A percentile compares a stretch with the other conserved stretches of the same genome.
Evolutionary conservation across 768 basidiomycete species (phyloP).

Genomic region (Hortiboletus campestris): DNA sequence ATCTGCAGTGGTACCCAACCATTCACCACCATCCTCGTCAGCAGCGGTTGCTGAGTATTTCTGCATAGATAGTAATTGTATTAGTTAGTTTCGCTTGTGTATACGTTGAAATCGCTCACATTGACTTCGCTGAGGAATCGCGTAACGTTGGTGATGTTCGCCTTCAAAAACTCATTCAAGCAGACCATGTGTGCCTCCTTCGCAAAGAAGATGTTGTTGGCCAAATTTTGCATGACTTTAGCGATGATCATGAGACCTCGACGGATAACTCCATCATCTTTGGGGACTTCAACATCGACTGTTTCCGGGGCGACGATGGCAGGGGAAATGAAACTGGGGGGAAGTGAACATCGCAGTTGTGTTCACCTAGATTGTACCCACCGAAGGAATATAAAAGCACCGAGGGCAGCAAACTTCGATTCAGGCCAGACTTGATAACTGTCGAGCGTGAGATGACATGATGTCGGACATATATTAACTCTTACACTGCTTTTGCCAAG

Average conservation of each 20-base stretch:
- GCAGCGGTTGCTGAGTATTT: constrained; percentile 42
- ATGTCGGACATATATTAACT: constrained; percentile 7
- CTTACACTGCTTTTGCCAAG: constrained; percentile 76
- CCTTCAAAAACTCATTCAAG: constrained; percentile 71
- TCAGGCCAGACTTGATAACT: constrained; percentile 74
- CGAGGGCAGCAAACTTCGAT: constrained; percentile 76
- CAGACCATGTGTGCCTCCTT: constrained; percentile 86
- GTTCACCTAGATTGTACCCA: constrained; percentile 26
- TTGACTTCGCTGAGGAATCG: constrained; percentile 74
- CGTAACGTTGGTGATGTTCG: constrained; percentile 70
- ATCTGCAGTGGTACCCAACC: constrained; percentile 74
- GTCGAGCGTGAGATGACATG: constrained; percentile 15
- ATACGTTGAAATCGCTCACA: constrained; percentile 38
- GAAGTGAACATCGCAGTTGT: background rate
- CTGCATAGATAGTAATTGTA: constrained; percentile 22
- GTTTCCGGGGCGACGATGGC: constrained; percentile 84
- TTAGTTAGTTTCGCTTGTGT: background rate
- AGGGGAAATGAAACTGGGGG: constrained; percentile 82
- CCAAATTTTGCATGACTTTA: constrained; percentile 90
- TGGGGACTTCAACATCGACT: constrained; percentile 78
- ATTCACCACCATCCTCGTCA: constrained; percentile 67
- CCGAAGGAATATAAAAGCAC: constrained; percentile 91
- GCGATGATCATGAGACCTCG: constrained; percentile 84
- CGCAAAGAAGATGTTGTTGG: constrained; percentile 92
- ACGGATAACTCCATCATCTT: constrained; percentile 58